Conservation (phyloP, 2,329 filamentous ascomycete genomes). For the Biscogniauxia sp. region DNA sequence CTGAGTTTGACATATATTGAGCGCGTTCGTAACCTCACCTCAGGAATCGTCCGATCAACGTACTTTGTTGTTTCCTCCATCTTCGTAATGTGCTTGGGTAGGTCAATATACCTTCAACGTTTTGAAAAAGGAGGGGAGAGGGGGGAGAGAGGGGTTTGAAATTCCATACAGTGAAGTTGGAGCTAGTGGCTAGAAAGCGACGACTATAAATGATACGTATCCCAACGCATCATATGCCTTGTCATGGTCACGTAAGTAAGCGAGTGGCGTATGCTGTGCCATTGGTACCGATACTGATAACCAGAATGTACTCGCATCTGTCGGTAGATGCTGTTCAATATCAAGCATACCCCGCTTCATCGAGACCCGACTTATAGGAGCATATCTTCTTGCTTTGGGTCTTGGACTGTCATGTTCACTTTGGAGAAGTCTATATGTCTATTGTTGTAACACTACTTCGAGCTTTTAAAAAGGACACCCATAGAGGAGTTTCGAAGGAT, state of each 20-base stretch:
- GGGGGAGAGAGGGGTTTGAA: background rate
- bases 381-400: background rate
- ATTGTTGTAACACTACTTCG: background rate
- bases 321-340: background rate
- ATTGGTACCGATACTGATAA: too few relatives aligned
- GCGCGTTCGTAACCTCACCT: background rate
- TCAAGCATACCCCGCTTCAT: background rate
- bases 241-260: background rate
- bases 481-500: conserved; percentile 1
- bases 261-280: background rate
- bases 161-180: background rate
- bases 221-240: background rate
- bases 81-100: background rate
- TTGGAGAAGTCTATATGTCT: background rate
- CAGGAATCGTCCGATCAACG: background rate
- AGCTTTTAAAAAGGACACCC: background rate
- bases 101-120: too few relatives aligned
- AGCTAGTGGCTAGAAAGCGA: background rate
- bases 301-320: too few relatives aligned
- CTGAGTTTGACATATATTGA: background rate
- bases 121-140: background rate
- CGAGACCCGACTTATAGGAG: background rate
- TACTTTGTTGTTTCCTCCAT: background rate
- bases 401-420: background rate
- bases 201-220: background rate